Evolutionary conservation across 176 grass and related monocot species (phyloP), one percentile per base, ranked within the genome.

Genomic region (Cenchrus fungigraminus): DNA sequence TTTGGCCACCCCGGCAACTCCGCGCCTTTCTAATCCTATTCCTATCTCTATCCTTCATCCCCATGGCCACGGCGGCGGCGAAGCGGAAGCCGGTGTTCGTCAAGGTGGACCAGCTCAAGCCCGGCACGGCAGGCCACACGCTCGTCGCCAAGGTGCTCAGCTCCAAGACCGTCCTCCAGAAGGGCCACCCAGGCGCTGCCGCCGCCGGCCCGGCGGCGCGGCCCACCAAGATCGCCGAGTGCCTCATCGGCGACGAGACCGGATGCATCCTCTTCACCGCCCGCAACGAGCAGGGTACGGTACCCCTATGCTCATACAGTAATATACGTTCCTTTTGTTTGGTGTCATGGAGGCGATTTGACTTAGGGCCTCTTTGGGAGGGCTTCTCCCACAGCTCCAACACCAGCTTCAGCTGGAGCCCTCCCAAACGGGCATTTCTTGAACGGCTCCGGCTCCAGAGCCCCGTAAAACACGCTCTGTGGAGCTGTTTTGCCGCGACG

Each of bases 231-330:
- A 92, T 97, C 78, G 84, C 89, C 37, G 91, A 97, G 87, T 97
- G 94, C 91, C 78, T 97, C 46, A 84, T 97, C 75, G 94, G 94
- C 37, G 94, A 97, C 46, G 94, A 97, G 82, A 94, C 91, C 67
- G 94, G 94, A 2, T 88, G 83, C 74, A 86, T 97, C 84, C 82
- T 97, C 72, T 97, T 97, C 91, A 92, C 94, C 19, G 84, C 94
- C 22, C 80, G 91, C 31, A 94, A 97, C 49, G 89, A 97, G 74
- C 94, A 97, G 84, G 91, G 94, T 97, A 87, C 80, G 74, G 63
- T 71, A 88, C 82, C 22, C 12, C 40, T 68, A 58, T 20, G 20
- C 66, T 20, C 63, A 25, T 68, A 34, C 67, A 31, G 53, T 64
- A 61, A 74, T 67, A 74, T 67, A 0, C 72, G 0, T 67, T 74